Evolutionary conservation across 495 filamentous ascomycete species (phyloP).

Genomic region (Symbiotaphrina buchneri): DNA sequence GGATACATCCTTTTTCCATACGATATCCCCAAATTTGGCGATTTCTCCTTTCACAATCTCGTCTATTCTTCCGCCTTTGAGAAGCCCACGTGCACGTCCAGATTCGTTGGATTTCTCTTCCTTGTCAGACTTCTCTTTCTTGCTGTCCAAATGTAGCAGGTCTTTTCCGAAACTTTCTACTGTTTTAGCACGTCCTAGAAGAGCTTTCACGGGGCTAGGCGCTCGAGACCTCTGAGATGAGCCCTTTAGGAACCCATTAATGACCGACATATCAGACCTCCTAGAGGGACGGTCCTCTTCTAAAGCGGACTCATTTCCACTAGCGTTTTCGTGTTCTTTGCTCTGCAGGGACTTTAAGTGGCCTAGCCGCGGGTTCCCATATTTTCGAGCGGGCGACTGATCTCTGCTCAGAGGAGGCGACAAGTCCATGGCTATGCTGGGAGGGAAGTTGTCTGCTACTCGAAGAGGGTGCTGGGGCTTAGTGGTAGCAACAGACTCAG

Average conservation of each 20-base stretch:
- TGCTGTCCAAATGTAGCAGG: not conserved
- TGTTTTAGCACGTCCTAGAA: not conserved
- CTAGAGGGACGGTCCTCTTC: too few species aligned
- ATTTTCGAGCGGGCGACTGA: constrained; percentile 24
- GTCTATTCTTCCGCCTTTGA: constrained; percentile 30
- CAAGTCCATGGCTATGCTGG: constrained; percentile 31
- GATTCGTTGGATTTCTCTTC: constrained; percentile 1
- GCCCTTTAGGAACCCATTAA: too few species aligned
- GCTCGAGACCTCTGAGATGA: too few species aligned
- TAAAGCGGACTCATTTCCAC: not conserved
- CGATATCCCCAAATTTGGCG: constrained; percentile 29
- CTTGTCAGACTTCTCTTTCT: not conserved
- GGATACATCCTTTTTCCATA: constrained; percentile 25
- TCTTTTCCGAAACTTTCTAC: not conserved
- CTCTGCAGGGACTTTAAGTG: too few species aligned
- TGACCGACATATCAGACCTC: too few species aligned
- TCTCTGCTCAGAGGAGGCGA: constrained; percentile 28
- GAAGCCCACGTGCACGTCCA: constrained; percentile 20
- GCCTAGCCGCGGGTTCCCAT: not conserved
- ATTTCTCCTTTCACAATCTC: constrained; percentile 32
- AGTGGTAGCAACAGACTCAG: too few species aligned
- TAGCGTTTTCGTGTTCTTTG: constrained; percentile 1
- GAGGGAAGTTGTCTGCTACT: too few species aligned
- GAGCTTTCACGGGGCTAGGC: not conserved
- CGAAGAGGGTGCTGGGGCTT: too few species aligned